A percentile compares a stretch with the other conserved stretches of the same genome.
phyloP scores from a whole-genome alignment of 2,329 filamentous ascomycete genomes.

The Alternaria angustiovoidea region DNA sequence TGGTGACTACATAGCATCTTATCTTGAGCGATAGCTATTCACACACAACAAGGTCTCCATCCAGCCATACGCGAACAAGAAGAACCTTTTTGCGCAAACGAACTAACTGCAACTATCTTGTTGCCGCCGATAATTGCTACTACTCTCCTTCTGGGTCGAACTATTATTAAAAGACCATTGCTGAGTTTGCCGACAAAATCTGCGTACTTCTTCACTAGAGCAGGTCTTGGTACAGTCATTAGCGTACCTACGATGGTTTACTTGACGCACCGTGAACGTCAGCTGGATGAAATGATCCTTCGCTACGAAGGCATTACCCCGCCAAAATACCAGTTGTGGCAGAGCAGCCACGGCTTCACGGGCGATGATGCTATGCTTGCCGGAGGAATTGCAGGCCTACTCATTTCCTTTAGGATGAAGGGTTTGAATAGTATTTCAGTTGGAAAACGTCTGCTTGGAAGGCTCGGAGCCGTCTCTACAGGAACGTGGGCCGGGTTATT shows the following conservation, averaged over 20 bases:
- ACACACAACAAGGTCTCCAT: neutral
- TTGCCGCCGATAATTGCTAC: neutral
- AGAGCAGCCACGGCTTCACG: neutral
- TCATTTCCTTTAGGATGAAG: neutral
- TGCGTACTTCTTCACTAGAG: neutral
- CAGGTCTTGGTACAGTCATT: neutral
- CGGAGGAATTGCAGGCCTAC: neutral
- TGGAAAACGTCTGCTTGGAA: neutral
- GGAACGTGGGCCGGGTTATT: neutral
- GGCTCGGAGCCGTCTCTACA: neutral
- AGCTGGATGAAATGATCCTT: neutral
- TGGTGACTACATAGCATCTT: neutral
- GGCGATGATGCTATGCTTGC: neutral
- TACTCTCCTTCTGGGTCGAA: neutral
- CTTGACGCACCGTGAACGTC: neutral
- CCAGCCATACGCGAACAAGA: neutral
- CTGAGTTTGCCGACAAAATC: neutral
- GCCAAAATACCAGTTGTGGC: neutral
- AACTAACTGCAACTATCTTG: neutral
- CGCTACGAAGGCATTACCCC: neutral
- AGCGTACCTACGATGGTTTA: neutral
- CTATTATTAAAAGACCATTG: neutral
- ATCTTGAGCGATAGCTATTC: neutral
- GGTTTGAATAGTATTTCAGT: neutral
- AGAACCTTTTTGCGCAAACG: neutral